phyloP scores from a whole-genome alignment of 192 early-diverging fungal species.

The Coemansia nantahalensis region DNA sequence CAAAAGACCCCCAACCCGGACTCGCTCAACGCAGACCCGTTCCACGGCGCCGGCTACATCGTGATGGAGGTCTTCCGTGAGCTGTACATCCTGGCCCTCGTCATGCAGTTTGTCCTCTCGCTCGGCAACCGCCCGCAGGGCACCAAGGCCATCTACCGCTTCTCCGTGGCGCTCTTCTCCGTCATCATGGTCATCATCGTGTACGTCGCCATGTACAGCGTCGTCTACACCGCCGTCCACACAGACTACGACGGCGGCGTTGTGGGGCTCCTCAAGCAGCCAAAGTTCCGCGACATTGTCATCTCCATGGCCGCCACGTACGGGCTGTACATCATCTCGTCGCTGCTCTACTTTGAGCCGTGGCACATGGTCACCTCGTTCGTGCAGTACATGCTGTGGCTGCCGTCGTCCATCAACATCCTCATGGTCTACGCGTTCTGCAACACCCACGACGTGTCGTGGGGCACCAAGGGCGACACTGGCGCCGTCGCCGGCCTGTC shows the following conservation, averaged over 20 bases:
- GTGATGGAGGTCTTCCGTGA: constrained; percentile 68
- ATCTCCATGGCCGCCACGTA: constrained; percentile 80
- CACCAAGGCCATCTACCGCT: constrained; percentile 72
- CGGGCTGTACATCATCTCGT: constrained; percentile 76
- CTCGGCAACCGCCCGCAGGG: constrained; percentile 97
- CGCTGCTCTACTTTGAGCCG: constrained; percentile 80
- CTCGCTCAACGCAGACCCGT: constrained; percentile 56
- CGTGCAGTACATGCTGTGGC: constrained; percentile 82
- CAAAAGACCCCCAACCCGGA: no score
- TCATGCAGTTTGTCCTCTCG: constrained; percentile 82
- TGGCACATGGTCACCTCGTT: constrained; percentile 91
- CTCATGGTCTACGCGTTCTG: constrained; percentile 92
- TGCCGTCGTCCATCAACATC: constrained; percentile 90
- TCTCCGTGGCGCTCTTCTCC: constrained; percentile 78
- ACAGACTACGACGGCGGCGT: constrained; percentile 50
- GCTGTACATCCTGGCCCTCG: constrained; percentile 78
- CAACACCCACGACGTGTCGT: constrained; percentile 93
- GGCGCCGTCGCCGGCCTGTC: constrained; percentile 66
- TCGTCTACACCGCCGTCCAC: constrained; percentile 49
- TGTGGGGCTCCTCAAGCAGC: constrained; percentile 42
- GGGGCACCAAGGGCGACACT: constrained; percentile 95
- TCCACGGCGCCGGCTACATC: constrained; percentile 57
- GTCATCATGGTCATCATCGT: constrained; percentile 84
- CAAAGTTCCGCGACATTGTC: constrained; percentile 74
- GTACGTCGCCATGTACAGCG: constrained; percentile 68